Evolutionary conservation across 2,329 filamentous ascomycete species (phyloP).

Genomic region (Pyrenochaeta sp.): DNA sequence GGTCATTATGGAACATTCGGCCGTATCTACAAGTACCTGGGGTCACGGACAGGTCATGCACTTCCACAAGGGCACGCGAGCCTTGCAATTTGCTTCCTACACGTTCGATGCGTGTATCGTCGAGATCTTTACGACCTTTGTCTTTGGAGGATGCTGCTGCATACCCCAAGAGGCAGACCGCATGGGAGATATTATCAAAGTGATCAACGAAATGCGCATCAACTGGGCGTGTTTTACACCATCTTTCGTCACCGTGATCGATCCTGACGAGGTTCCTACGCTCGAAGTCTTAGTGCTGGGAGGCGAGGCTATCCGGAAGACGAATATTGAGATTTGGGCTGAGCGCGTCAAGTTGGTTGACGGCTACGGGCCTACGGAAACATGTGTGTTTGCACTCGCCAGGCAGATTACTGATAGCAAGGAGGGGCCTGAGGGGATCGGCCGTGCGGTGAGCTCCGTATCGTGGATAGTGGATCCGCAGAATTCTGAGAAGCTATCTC

Average conservation of each 20-base stretch:
- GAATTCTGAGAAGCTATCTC: too few relatives aligned
- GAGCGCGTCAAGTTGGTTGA: too few relatives aligned
- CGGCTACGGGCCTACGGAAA: too few relatives aligned
- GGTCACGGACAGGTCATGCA: not conserved
- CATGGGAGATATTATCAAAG: conserved; percentile 60
- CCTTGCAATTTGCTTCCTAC: conserved; percentile 63
- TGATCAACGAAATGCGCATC: conserved; percentile 45
- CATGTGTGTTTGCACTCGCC: too few relatives aligned
- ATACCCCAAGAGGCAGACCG: conserved; percentile 61
- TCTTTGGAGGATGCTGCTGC: conserved; percentile 67
- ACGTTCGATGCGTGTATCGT: conserved; percentile 64
- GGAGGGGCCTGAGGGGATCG: too few relatives aligned
- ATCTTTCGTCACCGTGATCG: not conserved
- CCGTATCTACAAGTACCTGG: not conserved
- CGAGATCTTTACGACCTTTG: conserved; percentile 64
- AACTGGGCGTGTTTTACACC: not conserved
- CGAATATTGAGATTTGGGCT: too few relatives aligned
- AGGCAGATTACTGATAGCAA: too few relatives aligned
- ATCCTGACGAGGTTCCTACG: too few relatives aligned
- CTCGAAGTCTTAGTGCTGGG: too few relatives aligned
- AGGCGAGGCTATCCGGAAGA: too few relatives aligned
- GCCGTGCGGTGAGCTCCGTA: too few relatives aligned
- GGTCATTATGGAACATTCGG: conserved; percentile 66
- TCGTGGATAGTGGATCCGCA: too few relatives aligned
- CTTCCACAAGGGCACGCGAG: not conserved